Evolutionary conservation across 495 filamentous ascomycete species (phyloP).

Genomic region (Aspergillus haitiensis): DNA sequence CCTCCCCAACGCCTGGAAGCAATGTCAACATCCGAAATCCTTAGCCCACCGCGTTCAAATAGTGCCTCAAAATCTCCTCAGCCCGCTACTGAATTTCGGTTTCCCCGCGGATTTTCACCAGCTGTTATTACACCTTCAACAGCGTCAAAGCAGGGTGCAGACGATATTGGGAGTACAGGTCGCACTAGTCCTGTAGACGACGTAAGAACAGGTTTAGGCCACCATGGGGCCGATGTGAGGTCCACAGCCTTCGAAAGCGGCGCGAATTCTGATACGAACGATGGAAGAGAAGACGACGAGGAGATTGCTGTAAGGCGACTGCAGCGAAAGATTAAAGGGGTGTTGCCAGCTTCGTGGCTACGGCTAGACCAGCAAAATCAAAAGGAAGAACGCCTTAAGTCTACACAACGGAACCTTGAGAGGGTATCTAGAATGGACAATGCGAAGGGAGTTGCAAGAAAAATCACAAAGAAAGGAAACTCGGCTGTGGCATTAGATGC

Average conservation of each 20-base stretch:
- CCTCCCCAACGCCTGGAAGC: slow-evolving; percentile 14
- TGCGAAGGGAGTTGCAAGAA: slow-evolving; percentile 48
- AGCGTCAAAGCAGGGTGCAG: slow-evolving; percentile 22
- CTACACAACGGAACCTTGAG: slow-evolving; percentile 27
- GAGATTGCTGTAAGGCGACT: slow-evolving; percentile 35
- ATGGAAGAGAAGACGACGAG: slow-evolving; percentile 11
- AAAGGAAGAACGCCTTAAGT: slow-evolving; percentile 34
- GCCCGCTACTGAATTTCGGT: slow-evolving; percentile 36
- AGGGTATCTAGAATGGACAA: slow-evolving; percentile 26
- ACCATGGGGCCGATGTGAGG: slow-evolving; percentile 24
- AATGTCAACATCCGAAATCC: slow-evolving; percentile 33
- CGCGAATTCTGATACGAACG: slow-evolving; percentile 10
- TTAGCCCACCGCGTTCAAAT: slow-evolving; percentile 45
- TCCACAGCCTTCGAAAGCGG: slow-evolving; percentile 26
- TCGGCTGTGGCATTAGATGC: slow-evolving; percentile 18
- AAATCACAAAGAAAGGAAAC: slow-evolving; percentile 32
- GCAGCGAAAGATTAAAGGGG: slow-evolving; percentile 69
- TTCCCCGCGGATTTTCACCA: slow-evolving; percentile 42
- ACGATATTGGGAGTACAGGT: slow-evolving; percentile 11
- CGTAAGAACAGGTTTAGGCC: slow-evolving; percentile 20
- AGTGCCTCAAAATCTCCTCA: slow-evolving; percentile 29
- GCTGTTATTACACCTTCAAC: slow-evolving; percentile 34
- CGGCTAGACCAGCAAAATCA: slow-evolving; percentile 61
- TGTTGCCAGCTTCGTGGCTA: slow-evolving; percentile 89
- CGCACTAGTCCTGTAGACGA: slow-evolving; percentile 14